Evolutionary conservation across 495 filamentous ascomycete genomes (phyloP), one percentile per base, ranked within the genome.

Genomic region (Echria macrotheca): DNA sequence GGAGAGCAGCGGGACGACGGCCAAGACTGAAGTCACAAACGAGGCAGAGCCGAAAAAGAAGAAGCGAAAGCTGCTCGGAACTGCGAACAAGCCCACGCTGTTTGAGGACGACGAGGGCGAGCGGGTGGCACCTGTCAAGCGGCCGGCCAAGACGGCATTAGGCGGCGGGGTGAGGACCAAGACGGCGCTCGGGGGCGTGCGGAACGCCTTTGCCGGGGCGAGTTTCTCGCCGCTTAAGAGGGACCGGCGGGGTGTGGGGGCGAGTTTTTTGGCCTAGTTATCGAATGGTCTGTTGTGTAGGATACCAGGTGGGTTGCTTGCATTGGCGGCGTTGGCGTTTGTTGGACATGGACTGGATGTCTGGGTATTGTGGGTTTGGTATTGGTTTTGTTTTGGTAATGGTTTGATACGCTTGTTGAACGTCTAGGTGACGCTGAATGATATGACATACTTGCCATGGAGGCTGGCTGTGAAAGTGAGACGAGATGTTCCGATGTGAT

Each of bases 141-240:
- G 67, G 53, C 69, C 67, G 21, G 64, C 64, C 36, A 60, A 68
- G 58, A 67, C 69, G 47, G 46, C 60, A 4, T 53, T 65, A 23
- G 58, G 62, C 37, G n/a, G n/a, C n/a, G 63, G 54, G 8, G 52
- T 53, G 5, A 31, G 23, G 15, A 42, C 53, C 0, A 55, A 53
- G 18, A 69, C 58, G 44, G 53, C 55, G 6, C 26, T 48, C 40
- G 53, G 44, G 37, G 53, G 46, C 36, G 17, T 41, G 41, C 68
- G 59, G 42, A 72, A 61, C 26, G 62, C 69, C 1, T 68, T 66
- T 47, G 64, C 60, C 4, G 68, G 76, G 49, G 61, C 69, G 44
- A 67, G 70, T 21, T 94, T 96, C 63, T 88, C 84, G 29, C 90
- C 90, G 5, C 65, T 96, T 47, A 96, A 96, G 70, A 80, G 77